Conservation (phyloP, 371 early-diverging fungal species). For the Umbelopsis sp. region DNA sequence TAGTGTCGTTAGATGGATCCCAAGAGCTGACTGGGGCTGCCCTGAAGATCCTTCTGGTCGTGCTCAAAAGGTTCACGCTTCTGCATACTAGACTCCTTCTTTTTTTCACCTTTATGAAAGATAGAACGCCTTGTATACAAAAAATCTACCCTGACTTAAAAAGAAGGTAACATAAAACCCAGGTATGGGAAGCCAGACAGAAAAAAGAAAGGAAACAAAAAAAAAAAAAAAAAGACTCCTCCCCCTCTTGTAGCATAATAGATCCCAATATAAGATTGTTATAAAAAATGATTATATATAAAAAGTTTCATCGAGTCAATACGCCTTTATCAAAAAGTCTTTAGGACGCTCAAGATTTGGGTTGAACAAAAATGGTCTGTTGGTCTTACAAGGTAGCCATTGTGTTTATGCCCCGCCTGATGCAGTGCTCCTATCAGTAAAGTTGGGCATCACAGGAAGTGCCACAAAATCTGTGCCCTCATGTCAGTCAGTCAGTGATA, state of each 20-base stretch:
- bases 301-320: too few species aligned
- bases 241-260: slow-evolving; percentile 12
- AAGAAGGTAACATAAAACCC: neutral
- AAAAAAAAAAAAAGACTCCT: neutral
- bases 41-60: slow-evolving; percentile 96
- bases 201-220: neutral
- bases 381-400: too few species aligned
- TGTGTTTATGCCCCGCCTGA: too few species aligned
- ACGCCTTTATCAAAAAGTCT: too few species aligned
- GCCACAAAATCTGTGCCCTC: too few species aligned
- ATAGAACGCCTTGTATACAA: slow-evolving; percentile 8
- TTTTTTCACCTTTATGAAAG: neutral
- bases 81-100: slow-evolving; percentile 57
- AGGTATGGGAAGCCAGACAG: too few species aligned
- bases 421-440: too few species aligned
- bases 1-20: slow-evolving; percentile 95
- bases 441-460: too few species aligned
- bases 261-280: neutral
- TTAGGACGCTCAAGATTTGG: too few species aligned
- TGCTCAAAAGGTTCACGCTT: slow-evolving; percentile 89
- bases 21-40: slow-evolving; percentile 96
- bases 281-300: neutral
- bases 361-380: too few species aligned
- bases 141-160: neutral
- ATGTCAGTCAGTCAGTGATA: too few species aligned